Evolutionary conservation across 2,329 filamentous ascomycete species (phyloP).

Genomic region (Lecanicillium sp.): DNA sequence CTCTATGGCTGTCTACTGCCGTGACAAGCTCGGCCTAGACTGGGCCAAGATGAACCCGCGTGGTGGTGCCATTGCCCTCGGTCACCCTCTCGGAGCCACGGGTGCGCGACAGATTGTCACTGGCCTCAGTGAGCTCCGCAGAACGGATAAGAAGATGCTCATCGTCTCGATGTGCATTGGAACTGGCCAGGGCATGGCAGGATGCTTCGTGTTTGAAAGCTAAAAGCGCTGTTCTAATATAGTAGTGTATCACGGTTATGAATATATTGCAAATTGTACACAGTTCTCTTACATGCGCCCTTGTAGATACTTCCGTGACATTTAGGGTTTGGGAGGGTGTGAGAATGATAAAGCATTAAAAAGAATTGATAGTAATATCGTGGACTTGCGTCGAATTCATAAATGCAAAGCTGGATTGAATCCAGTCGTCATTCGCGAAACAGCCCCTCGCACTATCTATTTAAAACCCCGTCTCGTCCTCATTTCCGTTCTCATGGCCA

Average conservation of each 20-base stretch:
- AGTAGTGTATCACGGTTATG: slow-evolving; percentile 17
- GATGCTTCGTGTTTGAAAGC: slow-evolving; percentile 41
- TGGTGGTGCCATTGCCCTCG: slow-evolving; percentile 75
- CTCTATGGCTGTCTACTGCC: slow-evolving; percentile 94
- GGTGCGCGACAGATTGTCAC: slow-evolving; percentile 81
- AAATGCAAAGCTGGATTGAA: too few species aligned
- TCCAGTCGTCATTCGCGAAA: too few species aligned
- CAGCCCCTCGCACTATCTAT: too few species aligned
- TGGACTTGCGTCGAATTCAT: too few species aligned
- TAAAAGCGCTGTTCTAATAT: slow-evolving; percentile 34
- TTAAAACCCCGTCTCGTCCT: too few species aligned
- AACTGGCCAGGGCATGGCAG: slow-evolving; percentile 62
- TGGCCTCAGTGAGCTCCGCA: slow-evolving; percentile 74
- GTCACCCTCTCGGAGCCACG: slow-evolving; percentile 74
- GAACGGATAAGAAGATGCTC: slow-evolving; percentile 82
- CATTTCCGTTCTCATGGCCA: too few species aligned
- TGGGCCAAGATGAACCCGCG: slow-evolving; percentile 72
- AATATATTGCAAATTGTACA: too few species aligned
- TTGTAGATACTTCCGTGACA: too few species aligned
- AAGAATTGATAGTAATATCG: too few species aligned
- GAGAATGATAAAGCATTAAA: too few species aligned
- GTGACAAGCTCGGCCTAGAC: slow-evolving; percentile 63
- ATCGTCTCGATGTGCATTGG: slow-evolving; percentile 86
- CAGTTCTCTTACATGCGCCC: too few species aligned
- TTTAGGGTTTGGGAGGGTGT: too few species aligned